Conservation (phyloP, 2,329 filamentous ascomycete species). For the Pseudogymnoascus sp. region DNA sequence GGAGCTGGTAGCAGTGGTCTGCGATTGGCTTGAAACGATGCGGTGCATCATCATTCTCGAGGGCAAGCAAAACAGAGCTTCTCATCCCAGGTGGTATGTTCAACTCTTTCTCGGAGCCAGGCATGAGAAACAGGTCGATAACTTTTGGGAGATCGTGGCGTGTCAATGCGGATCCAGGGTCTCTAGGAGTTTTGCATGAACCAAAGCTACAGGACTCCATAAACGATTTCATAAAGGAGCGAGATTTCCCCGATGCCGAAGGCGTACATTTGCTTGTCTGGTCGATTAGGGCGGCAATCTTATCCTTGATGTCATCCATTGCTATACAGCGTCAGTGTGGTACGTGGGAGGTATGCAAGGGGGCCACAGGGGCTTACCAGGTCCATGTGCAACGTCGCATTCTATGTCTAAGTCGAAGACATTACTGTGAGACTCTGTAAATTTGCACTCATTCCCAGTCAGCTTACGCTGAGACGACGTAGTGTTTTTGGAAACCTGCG, state of each 20-base stretch:
- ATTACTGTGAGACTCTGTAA: neutral
- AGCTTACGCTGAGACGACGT: neutral
- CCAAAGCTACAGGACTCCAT: neutral
- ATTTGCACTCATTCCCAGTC: neutral
- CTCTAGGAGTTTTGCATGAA: neutral
- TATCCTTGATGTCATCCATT: neutral
- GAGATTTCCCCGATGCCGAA: neutral
- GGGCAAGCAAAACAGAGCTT: slow-evolving; percentile 31
- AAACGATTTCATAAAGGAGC: neutral
- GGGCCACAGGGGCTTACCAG: neutral
- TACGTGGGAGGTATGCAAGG: neutral
- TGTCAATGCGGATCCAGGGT: neutral
- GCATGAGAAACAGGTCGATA: slow-evolving; percentile 35
- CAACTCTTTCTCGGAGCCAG: slow-evolving; percentile 39
- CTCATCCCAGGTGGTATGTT: slow-evolving; percentile 40
- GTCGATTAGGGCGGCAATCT: neutral
- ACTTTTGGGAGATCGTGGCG: slow-evolving; percentile 34
- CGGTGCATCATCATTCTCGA: slow-evolving; percentile 32
- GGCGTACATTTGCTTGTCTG: neutral
- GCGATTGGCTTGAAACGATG: slow-evolving; percentile 36
- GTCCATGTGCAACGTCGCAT: neutral
- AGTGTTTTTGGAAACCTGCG: neutral
- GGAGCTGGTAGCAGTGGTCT: slow-evolving; percentile 40
- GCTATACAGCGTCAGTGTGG: neutral
- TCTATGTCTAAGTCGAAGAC: neutral